Evolutionary conservation across 768 basidiomycete genomes (phyloP), one percentile per base, ranked within the genome.

Genomic region (Candolleomyces aberdarensis): DNA sequence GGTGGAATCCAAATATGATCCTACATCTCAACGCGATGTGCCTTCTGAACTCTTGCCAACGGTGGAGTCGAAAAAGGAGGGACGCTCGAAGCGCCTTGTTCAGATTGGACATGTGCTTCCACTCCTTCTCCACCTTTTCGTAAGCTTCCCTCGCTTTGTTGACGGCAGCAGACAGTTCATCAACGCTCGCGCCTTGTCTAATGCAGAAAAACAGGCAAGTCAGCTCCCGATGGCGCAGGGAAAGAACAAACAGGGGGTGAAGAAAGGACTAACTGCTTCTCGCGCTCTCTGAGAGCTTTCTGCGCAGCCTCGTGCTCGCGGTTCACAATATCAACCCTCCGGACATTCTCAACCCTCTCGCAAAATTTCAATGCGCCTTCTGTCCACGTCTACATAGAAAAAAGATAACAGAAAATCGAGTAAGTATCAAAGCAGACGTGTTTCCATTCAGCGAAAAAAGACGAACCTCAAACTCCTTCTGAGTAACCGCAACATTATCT

Each of bases 1-100:
- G 85, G 71, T 96, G 87, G 66, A 81, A 87, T 19, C 85, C 82
- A 77, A 98, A 97, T 44, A 90, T 85, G 31, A 88, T 78, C 68
- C 92, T 87, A 85, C 91, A 91, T 15, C 92, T 86, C 31, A 94
- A 78, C n/a, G 94, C 90, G 64, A 95, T 95, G 67, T 93, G 89
- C 10, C 85, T 82, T 56, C 96, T 85, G 79, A 96, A 96, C 59
- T 91, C 86, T 58, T 91, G 84, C 96, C 96, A 98, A 66, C 84
- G 85, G 17, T 50, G 48, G 15, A 57, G 13, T 14, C 60, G 60
- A 7, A 43, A 9, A 5, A 1, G 8, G 11, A 61, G 49, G 31
- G n/a, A 58, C 40, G 48, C 10, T 39, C 49, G n/a, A 63, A 72
- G 48, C 62, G 88, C 92, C 72, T 84, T 86, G 74, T 89, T 92